Percentiles rank a stretch among this genome's conserved stretches.
These are phyloP conservation scores for Paecilomyces variotii DNA, from an alignment of 2,329 filamentous ascomycete species.

Conservation along the genomic window DNA sequence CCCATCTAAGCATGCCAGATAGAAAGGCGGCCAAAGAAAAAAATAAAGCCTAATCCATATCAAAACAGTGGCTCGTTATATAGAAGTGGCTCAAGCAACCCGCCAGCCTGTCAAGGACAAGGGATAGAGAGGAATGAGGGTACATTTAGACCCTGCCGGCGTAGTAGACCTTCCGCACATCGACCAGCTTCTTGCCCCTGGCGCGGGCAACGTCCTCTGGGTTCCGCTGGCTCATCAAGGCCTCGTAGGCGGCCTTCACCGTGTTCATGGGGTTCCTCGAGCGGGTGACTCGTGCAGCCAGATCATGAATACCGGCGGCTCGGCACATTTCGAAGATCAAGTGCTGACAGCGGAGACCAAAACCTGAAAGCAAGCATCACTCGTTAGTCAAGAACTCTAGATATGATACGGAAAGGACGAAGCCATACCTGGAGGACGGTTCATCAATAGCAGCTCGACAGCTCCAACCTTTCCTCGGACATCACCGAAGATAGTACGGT, in stretches of 20 bases:
- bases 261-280: constrained; percentile 97
- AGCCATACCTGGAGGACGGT: constrained; percentile 75
- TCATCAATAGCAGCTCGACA: constrained; percentile 72
- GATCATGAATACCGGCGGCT: constrained; percentile 75
- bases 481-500: constrained; percentile 82
- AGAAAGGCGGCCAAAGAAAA: background rate
- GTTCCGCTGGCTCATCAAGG: constrained; percentile 72
- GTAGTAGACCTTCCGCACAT: constrained; percentile 96
- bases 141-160: constrained; percentile 57
- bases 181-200: constrained; percentile 88
- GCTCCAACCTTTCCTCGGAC: constrained; percentile 78
- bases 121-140: constrained; percentile 6
- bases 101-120: background rate
- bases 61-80: background rate
- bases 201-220: constrained; percentile 86
- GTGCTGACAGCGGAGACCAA: constrained; percentile 83
- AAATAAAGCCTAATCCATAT: background rate
- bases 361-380: constrained; percentile 51
- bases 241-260: constrained; percentile 82
- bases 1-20: constrained; percentile 2
- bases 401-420: constrained; percentile 2
- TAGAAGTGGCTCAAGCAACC: background rate
- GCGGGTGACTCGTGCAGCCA: constrained; percentile 73
- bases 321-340: constrained; percentile 93
- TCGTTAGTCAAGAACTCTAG: background rate